phyloP scores from a whole-genome alignment of 179 eudicot species.

The Silene coronaria region DNA sequence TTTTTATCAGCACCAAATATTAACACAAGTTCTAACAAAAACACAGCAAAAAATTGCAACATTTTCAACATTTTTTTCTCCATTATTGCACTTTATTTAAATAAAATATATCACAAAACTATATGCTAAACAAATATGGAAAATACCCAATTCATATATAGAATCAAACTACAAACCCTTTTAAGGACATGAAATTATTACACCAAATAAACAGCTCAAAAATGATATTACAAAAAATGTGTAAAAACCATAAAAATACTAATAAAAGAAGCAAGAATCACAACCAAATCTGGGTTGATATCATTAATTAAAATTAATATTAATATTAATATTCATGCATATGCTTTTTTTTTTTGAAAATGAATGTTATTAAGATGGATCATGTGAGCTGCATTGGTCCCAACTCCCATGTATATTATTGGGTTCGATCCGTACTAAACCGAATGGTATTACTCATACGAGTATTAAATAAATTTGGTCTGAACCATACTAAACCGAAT shows the following conservation, averaged over 20 bases:
- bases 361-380: background rate
- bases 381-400: constrained; percentile 14
- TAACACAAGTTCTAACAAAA: constrained; percentile 27
- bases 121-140: background rate
- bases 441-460: background rate
- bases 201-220: constrained; percentile 11
- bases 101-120: too few relatives aligned
- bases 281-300: constrained; percentile 6
- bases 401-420: too few relatives aligned
- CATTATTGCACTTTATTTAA: constrained; percentile 21
- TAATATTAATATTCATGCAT: too few relatives aligned
- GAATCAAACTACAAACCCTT: constrained; percentile 4
- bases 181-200: background rate
- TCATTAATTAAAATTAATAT: background rate
- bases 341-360: background rate
- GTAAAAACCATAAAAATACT: too few relatives aligned
- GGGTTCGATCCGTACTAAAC: too few relatives aligned
- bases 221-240: background rate
- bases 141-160: constrained; percentile 4
- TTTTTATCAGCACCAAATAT: constrained; percentile 28
- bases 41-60: constrained; percentile 29
- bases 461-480: too few relatives aligned
- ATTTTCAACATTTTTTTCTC: constrained; percentile 30
- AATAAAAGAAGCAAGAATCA: background rate
- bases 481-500: too few relatives aligned